phyloP scores from a whole-genome alignment of 495 filamentous ascomycete genomes.

The Talaromyces stipitatus region DNA sequence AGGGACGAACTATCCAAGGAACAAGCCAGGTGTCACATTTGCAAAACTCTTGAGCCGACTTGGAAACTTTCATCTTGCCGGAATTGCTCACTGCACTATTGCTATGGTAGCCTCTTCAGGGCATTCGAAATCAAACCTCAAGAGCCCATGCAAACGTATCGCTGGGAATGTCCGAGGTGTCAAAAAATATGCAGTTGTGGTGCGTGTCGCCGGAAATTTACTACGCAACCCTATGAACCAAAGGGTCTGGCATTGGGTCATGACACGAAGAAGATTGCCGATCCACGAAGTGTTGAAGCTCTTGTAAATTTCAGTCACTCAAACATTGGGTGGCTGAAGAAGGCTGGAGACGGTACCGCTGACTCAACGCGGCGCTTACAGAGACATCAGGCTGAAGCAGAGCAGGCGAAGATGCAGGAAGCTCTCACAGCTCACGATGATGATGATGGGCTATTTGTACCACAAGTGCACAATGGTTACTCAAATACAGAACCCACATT shows the following conservation, averaged over 20 bases:
- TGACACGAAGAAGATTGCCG: constrained; percentile 80
- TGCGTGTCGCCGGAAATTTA: constrained; percentile 54
- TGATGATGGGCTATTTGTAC: constrained; percentile 16
- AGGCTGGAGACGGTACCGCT: constrained; percentile 36
- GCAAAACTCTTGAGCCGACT: constrained; percentile 58
- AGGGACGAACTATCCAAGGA: constrained; percentile 37
- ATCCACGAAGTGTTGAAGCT: constrained; percentile 78
- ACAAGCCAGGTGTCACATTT: constrained; percentile 66
- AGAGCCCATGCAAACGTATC: constrained; percentile 63
- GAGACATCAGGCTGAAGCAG: constrained; percentile 42
- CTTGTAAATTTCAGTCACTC: constrained; percentile 79
- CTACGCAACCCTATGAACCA: constrained; percentile 67
- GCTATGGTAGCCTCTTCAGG: constrained; percentile 81
- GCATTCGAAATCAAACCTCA: constrained; percentile 83
- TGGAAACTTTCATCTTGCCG: constrained; percentile 80
- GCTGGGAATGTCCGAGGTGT: constrained; percentile 87
- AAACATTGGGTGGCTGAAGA: constrained; percentile 71
- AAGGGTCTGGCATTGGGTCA: constrained; percentile 79
- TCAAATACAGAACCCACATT: constrained; percentile 8
- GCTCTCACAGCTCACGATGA: constrained; percentile 31
- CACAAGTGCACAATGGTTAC: constrained; percentile 13
- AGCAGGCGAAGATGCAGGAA: constrained; percentile 35
- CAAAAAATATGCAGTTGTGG: constrained; percentile 76
- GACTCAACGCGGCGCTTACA: constrained; percentile 38
- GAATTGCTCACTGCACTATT: constrained; percentile 66